A percentile compares a stretch with the other conserved stretches of the same genome.
These are phyloP conservation scores for Pseudozyma thailandica DNA, from an alignment of 1,284 basidiomycete genomes.

Conservation along the genomic window DNA sequence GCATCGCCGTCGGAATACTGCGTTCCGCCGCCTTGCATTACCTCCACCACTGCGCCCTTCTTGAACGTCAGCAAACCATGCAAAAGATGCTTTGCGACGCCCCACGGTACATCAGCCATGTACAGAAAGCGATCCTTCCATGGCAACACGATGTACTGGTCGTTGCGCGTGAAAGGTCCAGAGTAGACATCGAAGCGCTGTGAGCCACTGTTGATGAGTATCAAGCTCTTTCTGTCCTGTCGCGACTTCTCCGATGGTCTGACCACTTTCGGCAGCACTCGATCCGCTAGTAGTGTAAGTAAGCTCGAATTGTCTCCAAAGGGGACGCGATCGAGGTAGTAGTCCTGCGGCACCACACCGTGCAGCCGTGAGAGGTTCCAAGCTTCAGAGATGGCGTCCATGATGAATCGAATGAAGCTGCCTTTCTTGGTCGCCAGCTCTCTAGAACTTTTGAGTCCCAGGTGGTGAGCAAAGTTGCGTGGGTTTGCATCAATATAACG, in stretches of 20 bases:
- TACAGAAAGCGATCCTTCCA: slow-evolving; percentile 64
- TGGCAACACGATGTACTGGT: slow-evolving; percentile 64
- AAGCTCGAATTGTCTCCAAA: slow-evolving; percentile 53
- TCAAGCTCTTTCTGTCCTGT: slow-evolving; percentile 43
- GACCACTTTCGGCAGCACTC: slow-evolving; percentile 63
- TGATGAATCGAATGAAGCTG: slow-evolving; percentile 52
- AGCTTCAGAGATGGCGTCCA: slow-evolving; percentile 57
- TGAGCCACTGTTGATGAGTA: slow-evolving; percentile 64
- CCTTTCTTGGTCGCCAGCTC: slow-evolving; percentile 60
- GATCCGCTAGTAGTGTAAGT: slow-evolving; percentile 54
- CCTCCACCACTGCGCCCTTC: slow-evolving; percentile 40
- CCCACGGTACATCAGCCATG: slow-evolving; percentile 58
- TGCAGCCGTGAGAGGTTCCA: slow-evolving; percentile 63
- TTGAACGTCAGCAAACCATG: slow-evolving; percentile 45
- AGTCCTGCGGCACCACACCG: slow-evolving; percentile 64
- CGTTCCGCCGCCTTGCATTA: slow-evolving; percentile 35
- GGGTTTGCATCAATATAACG: slow-evolving; percentile 71
- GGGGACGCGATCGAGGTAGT: slow-evolving; percentile 61
- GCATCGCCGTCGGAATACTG: slow-evolving; percentile 39
- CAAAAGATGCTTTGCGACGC: slow-evolving; percentile 51
- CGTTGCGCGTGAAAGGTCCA: slow-evolving; percentile 63
- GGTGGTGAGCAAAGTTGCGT: slow-evolving; percentile 64
- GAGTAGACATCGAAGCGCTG: slow-evolving; percentile 64
- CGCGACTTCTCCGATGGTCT: slow-evolving; percentile 54
- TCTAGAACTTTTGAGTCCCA: slow-evolving; percentile 32